These are phyloP conservation scores for Proliferodiscus dingleyae DNA, from an alignment of 2,329 filamentous ascomycete species.

Conservation along the genomic window DNA sequence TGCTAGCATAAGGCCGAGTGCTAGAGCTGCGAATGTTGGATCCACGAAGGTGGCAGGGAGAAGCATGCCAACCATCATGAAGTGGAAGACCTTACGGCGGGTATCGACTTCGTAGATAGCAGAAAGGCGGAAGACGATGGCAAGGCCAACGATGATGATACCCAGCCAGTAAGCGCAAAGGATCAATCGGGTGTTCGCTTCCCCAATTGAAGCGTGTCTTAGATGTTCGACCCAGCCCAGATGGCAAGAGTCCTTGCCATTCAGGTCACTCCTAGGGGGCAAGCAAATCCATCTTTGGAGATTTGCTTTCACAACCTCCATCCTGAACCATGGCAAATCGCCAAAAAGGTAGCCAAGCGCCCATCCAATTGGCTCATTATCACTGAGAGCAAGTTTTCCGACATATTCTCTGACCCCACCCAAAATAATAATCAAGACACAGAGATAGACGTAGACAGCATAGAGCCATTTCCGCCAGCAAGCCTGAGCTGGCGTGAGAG, in stretches of 20 bases:
- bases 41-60: slow-evolving; percentile 83
- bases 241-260: slow-evolving; percentile 38
- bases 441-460: slow-evolving; percentile 69
- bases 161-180: slow-evolving; percentile 68
- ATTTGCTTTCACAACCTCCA: slow-evolving; percentile 62
- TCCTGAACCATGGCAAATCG: slow-evolving; percentile 66
- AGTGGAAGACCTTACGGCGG: slow-evolving; percentile 93
- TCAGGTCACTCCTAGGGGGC: slow-evolving; percentile 42
- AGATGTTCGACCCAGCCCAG: slow-evolving; percentile 60
- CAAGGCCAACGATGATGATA: slow-evolving; percentile 66
- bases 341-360: slow-evolving; percentile 85
- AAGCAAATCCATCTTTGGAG: slow-evolving; percentile 73
- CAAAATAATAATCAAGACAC: slow-evolving; percentile 62
- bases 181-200: slow-evolving; percentile 75
- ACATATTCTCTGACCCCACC: slow-evolving; percentile 69
- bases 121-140: slow-evolving; percentile 69
- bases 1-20: slow-evolving; percentile 72
- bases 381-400: slow-evolving; percentile 58
- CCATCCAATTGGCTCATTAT: slow-evolving; percentile 85
- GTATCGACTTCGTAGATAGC: slow-evolving; percentile 88
- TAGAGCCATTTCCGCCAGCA: slow-evolving; percentile 76
- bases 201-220: slow-evolving; percentile 61
- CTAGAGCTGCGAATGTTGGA: slow-evolving; percentile 75
- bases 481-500: slow-evolving; percentile 76
- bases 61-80: slow-evolving; percentile 97